Evolutionary conservation across 306 rosid species (phyloP), one percentile per base, ranked within the genome.

Genomic region (Trifolium subterraneum): DNA sequence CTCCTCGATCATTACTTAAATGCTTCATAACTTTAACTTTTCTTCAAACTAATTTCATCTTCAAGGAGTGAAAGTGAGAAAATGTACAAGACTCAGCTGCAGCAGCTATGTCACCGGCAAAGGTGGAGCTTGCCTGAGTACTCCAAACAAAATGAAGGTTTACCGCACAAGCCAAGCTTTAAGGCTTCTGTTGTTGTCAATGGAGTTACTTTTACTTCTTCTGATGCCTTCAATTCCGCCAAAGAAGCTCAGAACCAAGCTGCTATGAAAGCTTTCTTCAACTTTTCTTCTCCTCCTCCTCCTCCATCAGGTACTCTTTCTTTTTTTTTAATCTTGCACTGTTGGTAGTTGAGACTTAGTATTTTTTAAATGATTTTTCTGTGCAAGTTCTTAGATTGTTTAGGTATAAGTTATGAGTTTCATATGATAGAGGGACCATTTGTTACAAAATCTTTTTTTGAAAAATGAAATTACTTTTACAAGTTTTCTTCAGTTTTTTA

Each of bases 61-160:
- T 22, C 25, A 22, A 22, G 25, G 25, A 22, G 29, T 27, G 23
- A 31, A 16, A 6, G 22, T 61, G 42, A 60, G 42, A 38, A 64
- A 64, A 91, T 89, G 97, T 86, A 81, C 85, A 89, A 88, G 87
- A 48, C 79, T 1, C 80, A 62, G 84, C 66, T 92, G 67, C 93
- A 92, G 45, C 88, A 87, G 52, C 68, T 92, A 1, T 89, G 97
- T 80, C 96, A 89, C 15, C 42, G 66, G 74, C 86, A 78, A 72
- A 42, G 35, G 8, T 87, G 89, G 90, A 67, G 48, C 22, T 69
- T 86, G 66, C 93, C 96, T 0, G 76, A 25, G n/a, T 89, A 92
- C 72, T 67, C 85, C 0, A 8, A 74, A 35, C 42, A 70, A 58
- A 84, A 82, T 70, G 82, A 82, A 9, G 96, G 96, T 68, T 88